phyloP scores from a whole-genome alignment of 1,139 yeast species.

The Pichia sp. region DNA sequence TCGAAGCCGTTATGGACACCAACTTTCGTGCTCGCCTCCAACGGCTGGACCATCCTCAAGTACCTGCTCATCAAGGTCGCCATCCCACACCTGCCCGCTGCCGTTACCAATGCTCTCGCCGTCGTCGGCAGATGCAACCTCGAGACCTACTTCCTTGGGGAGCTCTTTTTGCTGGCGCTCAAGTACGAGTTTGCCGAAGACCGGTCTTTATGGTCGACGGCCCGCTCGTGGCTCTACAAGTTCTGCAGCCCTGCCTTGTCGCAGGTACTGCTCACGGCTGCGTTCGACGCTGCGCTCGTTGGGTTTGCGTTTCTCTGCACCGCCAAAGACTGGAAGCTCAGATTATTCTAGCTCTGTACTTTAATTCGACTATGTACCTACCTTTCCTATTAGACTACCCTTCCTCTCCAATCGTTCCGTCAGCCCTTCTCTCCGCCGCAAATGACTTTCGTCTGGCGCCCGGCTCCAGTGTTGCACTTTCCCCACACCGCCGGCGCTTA shows the following conservation, averaged over 20 bases:
- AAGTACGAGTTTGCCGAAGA: conserved; percentile 7
- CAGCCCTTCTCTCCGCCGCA: too few species aligned
- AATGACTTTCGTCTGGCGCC: too few species aligned
- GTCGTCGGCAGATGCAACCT: conserved; percentile 31
- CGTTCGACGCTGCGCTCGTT: neutral
- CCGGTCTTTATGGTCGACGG: neutral
- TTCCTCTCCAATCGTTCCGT: too few species aligned
- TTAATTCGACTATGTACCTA: too few species aligned
- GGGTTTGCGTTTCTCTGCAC: conserved; percentile 2
- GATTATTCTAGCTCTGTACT: conserved; percentile 5
- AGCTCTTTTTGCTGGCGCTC: conserved; percentile 10
- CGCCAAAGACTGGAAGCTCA: conserved; percentile 7
- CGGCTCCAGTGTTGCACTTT: too few species aligned
- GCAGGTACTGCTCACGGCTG: neutral
- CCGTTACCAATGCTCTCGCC: conserved; percentile 20
- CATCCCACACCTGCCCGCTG: conserved; percentile 28
- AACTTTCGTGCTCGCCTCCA: conserved; percentile 30
- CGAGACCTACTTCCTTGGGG: conserved; percentile 30
- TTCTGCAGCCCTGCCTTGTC: neutral
- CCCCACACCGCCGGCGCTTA: too few species aligned
- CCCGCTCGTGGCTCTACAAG: neutral
- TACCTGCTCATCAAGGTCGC: conserved; percentile 11
- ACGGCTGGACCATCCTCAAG: conserved; percentile 8
- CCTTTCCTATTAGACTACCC: too few species aligned
- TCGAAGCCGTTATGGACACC: conserved; percentile 32